These are phyloP conservation scores for Phylloporus rhodoxanthus DNA, from an alignment of 768 basidiomycete species.

Conservation along the genomic window DNA sequence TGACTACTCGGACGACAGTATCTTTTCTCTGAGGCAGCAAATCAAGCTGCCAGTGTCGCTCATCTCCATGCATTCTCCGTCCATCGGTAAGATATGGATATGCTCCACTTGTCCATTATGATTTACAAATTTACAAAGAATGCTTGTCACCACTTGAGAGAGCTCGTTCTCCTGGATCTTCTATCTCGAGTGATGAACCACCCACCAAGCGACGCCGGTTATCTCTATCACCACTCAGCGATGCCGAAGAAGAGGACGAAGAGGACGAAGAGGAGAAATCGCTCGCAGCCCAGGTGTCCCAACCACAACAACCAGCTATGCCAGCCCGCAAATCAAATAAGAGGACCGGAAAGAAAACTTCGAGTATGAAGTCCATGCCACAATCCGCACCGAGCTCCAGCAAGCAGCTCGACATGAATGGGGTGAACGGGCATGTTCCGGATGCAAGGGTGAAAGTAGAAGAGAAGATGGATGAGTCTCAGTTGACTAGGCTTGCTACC, in stretches of 20 bases:
- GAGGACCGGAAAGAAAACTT: constrained; percentile 16
- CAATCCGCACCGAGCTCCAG: constrained; percentile 41
- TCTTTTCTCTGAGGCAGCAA: constrained; percentile 63
- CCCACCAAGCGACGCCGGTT: constrained; percentile 49
- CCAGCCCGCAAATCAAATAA: constrained; percentile 31
- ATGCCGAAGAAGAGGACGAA: constrained; percentile 25
- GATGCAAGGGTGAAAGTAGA: constrained; percentile 62
- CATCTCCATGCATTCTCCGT: constrained; percentile 46
- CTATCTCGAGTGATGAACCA: constrained; percentile 41
- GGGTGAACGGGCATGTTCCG: constrained; percentile 43
- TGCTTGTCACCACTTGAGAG: constrained; percentile 19
- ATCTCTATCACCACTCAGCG: constrained; percentile 52
- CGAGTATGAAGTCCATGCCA: too few species aligned
- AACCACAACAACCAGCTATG: constrained; percentile 27
- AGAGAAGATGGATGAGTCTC: constrained; percentile 73
- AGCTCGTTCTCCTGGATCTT: constrained; percentile 32
- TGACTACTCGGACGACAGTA: constrained; percentile 63
- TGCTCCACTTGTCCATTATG: background rate
- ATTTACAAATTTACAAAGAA: constrained; percentile 18
- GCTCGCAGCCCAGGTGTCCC: constrained; percentile 42
- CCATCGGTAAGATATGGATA: constrained; percentile 43
- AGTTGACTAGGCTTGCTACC: constrained; percentile 70
- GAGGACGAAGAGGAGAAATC: constrained; percentile 55
- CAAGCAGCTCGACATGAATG: constrained; percentile 35
- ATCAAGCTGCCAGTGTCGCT: constrained; percentile 52